A percentile compares a stretch with the other conserved stretches of the same genome.
These are phyloP conservation scores for Quercus tomentella DNA, from an alignment of 331 rosid genomes.

Conservation along the genomic window DNA sequence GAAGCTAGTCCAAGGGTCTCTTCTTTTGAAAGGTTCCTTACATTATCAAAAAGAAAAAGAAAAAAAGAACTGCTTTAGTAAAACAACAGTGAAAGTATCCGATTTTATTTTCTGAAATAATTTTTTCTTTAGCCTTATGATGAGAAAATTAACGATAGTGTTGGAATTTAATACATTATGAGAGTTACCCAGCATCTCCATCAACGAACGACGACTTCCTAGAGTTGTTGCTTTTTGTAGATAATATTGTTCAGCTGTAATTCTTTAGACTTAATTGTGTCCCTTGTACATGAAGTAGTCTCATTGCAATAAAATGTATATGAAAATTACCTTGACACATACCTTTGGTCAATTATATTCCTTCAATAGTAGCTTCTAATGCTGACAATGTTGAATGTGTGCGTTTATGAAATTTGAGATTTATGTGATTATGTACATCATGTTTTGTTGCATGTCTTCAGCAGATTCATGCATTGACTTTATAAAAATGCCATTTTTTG, in stretches of 20 bases:
- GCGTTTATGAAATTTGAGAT: background rate
- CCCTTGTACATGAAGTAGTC: no score
- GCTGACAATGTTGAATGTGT: background rate
- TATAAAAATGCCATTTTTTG: background rate
- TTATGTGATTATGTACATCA: background rate
- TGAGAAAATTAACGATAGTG: background rate
- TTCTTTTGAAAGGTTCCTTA: no score
- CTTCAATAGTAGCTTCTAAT: background rate
- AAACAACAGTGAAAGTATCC: background rate
- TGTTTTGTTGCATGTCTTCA: background rate
- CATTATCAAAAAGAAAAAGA: no score
- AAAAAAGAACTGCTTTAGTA: background rate
- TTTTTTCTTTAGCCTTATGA: background rate
- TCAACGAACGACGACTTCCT: no score
- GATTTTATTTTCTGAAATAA: background rate
- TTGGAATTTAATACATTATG: background rate
- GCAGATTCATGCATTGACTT: background rate
- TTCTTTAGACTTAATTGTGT: no score
- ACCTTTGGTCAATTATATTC: background rate
- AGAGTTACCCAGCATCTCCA: background rate
- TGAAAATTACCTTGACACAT: background rate
- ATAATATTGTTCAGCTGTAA: no score
- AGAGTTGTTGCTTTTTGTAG: no score
- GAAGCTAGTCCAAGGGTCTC: no score
- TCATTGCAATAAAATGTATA: background rate